Evolutionary conservation across 2,329 filamentous ascomycete genomes (phyloP).

Genomic region (Talaromyces islandicus): DNA sequence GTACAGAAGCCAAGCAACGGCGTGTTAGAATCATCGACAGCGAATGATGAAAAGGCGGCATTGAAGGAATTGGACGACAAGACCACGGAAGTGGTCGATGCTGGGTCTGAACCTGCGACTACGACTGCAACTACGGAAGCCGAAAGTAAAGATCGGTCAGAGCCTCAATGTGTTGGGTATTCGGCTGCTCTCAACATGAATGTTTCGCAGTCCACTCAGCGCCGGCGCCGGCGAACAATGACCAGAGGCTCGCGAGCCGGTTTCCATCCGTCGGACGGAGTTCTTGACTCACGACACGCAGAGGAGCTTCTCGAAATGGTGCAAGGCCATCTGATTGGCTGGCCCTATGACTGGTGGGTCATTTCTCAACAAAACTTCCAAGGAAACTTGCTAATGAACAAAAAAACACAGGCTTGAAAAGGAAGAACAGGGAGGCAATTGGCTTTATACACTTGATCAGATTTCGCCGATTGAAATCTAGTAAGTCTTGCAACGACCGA

Average conservation of each 20-base stretch:
- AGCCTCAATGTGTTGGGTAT: slow-evolving; percentile 29
- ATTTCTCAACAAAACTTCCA: background rate
- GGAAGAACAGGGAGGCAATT: slow-evolving; percentile 89
- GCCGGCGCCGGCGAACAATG: slow-evolving; percentile 36
- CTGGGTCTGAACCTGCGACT: slow-evolving; percentile 17
- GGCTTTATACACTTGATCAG: slow-evolving; percentile 94
- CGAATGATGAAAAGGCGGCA: slow-evolving; percentile 40
- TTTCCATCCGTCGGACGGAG: slow-evolving; percentile 59
- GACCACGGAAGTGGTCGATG: slow-evolving; percentile 14
- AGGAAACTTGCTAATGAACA: background rate
- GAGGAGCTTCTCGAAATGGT: slow-evolving; percentile 75
- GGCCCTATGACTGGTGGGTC: slow-evolving; percentile 81
- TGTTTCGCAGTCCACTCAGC: slow-evolving; percentile 19
- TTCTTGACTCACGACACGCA: slow-evolving; percentile 68
- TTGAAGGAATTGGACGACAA: slow-evolving; percentile 24
- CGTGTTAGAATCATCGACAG: background rate
- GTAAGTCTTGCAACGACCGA: slow-evolving; percentile 23
- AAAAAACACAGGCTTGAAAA: slow-evolving; percentile 58
- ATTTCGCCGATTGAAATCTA: slow-evolving; percentile 97
- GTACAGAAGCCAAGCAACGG: background rate
- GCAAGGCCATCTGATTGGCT: slow-evolving; percentile 83
- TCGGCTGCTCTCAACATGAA: slow-evolving; percentile 33
- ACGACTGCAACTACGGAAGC: slow-evolving; percentile 20
- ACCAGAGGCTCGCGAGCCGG: slow-evolving; percentile 43
- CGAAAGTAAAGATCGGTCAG: slow-evolving; percentile 18